Base-by-base conservation (phyloP, 306 rosid genomes). In the peach (Prunus persica) region DNA sequence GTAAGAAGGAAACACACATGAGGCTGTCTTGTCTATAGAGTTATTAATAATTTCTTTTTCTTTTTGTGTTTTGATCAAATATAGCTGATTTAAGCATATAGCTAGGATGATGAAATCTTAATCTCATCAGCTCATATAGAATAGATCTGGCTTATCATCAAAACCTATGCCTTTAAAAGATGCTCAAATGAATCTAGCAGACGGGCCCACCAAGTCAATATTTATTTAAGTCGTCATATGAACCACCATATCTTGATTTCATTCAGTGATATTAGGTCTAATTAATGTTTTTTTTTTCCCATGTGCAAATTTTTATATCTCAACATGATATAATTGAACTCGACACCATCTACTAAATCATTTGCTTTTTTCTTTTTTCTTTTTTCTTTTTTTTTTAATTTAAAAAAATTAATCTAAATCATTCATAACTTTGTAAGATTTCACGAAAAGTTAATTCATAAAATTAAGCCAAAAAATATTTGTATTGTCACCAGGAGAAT, bases 401-500 rank as follows among this genome's bases (percentile, higher is more conserved):
- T 1, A 0, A 3, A 0, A 5, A 34, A 1, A 5, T 5, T 5
- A 34, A 34, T 34, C 41, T 34, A 34, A 34, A 34, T 34, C 41
- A 34, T 34, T 34, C 8, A 34, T 34, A 34, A 34, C 41, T 55
- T 56, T 55, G 8, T 5, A 34, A 34, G 41, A 34, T 34, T 34
- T 34, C 41, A 34, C 41, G 5, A 34, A 34, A 34, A 34, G 41
- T 49, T 49, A 4, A 3, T 12, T 49, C 18, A 49, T 12, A 34
- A 12, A 49, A 49, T 49, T 4, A 12, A 49, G 52, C 16, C 52
- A 47, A 47, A 47, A 14, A 49, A 49, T 13, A 49, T 71, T 11
- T 20, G 22, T 25, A 38, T 12, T 64, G 19, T 27, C 67, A 38
- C 24, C 58, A 89, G 93, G 83, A 77, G 41, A 83, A 80, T 12